These are phyloP conservation scores for Serendipita sp. DNA, from an alignment of 1,284 basidiomycete genomes.

Conservation along the genomic window DNA sequence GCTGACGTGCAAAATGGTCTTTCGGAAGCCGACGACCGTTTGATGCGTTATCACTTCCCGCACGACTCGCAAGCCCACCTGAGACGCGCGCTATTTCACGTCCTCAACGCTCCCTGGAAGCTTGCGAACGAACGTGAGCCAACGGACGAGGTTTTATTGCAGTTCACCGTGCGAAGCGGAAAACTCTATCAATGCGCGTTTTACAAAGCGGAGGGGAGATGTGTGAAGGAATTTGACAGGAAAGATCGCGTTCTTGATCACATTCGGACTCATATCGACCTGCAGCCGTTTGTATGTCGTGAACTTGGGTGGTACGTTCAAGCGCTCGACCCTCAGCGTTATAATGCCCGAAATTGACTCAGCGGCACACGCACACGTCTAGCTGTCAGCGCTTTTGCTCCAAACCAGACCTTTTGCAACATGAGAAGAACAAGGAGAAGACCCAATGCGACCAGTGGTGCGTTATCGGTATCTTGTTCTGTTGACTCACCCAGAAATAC, in stretches of 20 bases:
- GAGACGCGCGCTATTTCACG: not conserved
- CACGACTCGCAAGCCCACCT: not conserved
- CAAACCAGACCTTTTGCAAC: conserved; percentile 4
- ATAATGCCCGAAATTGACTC: not conserved
- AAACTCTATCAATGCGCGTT: conserved; percentile 4
- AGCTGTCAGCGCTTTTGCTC: conserved; percentile 4
- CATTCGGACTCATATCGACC: not conserved
- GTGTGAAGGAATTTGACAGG: conserved; percentile 2
- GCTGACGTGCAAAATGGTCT: not conserved
- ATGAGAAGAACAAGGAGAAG: conserved; percentile 6
- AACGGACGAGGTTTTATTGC: not conserved
- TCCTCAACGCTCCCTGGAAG: not conserved
- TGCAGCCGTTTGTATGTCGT: not conserved
- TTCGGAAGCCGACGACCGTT: conserved; percentile 4
- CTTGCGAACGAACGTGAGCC: conserved; percentile 2
- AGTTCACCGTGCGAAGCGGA: not conserved
- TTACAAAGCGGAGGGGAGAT: not conserved
- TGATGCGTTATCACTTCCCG: conserved; percentile 3
- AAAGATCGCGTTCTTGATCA: conserved; percentile 5
- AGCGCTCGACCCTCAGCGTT: not conserved
- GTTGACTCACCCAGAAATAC: not conserved
- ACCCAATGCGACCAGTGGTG: conserved; percentile 4
- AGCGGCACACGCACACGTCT: not conserved
- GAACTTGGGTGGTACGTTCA: not conserved
- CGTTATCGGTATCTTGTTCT: not conserved